Conservation (phyloP, 345 rosid genomes). For the Rhodamnia argentea region DNA sequence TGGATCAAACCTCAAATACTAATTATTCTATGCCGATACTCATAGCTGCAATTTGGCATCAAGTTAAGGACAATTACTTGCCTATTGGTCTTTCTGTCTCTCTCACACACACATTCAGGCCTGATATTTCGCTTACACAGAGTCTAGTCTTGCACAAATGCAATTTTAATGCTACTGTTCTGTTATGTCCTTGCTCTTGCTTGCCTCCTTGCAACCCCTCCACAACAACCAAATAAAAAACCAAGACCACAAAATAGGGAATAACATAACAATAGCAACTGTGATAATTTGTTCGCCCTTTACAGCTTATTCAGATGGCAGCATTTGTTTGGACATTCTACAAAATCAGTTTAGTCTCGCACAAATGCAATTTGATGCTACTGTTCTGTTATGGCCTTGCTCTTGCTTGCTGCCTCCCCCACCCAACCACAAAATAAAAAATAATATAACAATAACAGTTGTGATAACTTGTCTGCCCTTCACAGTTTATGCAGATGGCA, state of each 20-base stretch:
- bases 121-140: not conserved
- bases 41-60: not conserved
- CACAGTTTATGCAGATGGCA: conserved; percentile 78
- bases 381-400: not conserved
- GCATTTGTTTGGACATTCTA: too few relatives aligned
- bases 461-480: not conserved
- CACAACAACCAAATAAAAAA: too few relatives aligned
- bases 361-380: not conserved
- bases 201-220: too few relatives aligned
- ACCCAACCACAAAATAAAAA: accelerated
- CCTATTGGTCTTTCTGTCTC: not conserved
- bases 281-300: too few relatives aligned
- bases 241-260: too few relatives aligned
- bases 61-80: not conserved
- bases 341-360: not conserved
- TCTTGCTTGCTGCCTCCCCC: not conserved
- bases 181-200: not conserved
- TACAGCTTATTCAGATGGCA: too few relatives aligned
- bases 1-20: not conserved
- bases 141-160: not conserved
- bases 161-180: not conserved
- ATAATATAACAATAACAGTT: not conserved
- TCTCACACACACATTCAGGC: not conserved
- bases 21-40: not conserved
- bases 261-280: too few relatives aligned